Percentiles rank a stretch among this genome's conserved stretches.
Conservation (phyloP, 306 rosid genomes). For the Chamaecrista fasciculata region DNA sequence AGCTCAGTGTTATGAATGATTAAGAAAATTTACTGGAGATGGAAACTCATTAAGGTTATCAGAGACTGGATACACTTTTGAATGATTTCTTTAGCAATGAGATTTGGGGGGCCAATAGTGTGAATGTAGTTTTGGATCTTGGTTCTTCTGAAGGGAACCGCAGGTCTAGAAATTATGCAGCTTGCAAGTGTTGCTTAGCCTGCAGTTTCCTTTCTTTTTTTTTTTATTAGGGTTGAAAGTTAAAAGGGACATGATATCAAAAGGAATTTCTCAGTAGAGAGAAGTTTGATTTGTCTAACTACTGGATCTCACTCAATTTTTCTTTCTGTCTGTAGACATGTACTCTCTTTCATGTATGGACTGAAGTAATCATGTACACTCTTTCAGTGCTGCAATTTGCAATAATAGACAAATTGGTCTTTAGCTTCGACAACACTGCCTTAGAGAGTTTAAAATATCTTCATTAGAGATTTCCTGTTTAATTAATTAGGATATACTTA, state of each 20-base stretch:
- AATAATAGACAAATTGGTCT: neutral
- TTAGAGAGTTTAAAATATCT: neutral
- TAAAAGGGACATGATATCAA: neutral
- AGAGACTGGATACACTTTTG: neutral
- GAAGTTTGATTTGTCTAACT: slow-evolving; percentile 13
- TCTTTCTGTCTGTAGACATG: neutral
- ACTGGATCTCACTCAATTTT: neutral
- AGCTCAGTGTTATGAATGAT: too few relatives aligned
- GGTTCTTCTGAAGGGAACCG: neutral
- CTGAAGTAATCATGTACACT: slow-evolving; percentile 3
- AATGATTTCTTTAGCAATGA: neutral
- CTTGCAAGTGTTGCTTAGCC: neutral
- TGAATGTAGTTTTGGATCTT: neutral
- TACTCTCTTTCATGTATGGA: neutral
- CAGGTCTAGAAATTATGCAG: neutral
- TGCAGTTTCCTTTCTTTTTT: neutral
- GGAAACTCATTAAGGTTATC: neutral
- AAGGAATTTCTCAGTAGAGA: slow-evolving; percentile 9
- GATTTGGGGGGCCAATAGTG: neutral
- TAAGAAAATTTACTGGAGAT: neutral
- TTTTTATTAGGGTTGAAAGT: neutral
- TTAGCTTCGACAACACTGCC: neutral
- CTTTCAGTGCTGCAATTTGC: slow-evolving; percentile 1
- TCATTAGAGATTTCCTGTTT: neutral
- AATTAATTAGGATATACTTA: neutral